Base-by-base conservation (phyloP, 2,329 filamentous ascomycete genomes). In the Parastagonospora nodorum region DNA sequence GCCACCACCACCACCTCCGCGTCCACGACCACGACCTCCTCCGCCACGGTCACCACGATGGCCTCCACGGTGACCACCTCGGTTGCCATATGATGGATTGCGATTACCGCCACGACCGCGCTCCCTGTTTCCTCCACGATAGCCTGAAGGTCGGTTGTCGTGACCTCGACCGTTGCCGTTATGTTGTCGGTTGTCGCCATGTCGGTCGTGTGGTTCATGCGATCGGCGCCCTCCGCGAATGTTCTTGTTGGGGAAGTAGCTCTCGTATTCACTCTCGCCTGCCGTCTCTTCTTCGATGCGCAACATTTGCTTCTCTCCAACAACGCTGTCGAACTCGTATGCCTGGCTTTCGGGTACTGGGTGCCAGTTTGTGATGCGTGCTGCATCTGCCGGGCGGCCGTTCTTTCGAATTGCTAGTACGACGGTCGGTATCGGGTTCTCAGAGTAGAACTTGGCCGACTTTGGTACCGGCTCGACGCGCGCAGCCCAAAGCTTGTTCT, bases 401-500 rank as follows among this genome's bases (percentile, higher is more conserved):
- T 87, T 87, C 68, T 88, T 89, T 33, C 88, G 84, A 40, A 93
- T 80, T 1, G 91, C 92, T 32, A 99, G 81, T 1, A 97, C 90
- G 9, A 97, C 87, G 9, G 90, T 82, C 0, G 92, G 92, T 0
- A 82, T 83, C 1, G 84, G 81, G 64, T 92, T 92, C 58, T 96
- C 90, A 0, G 90, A 92, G 75, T 94, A 88, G 39, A 80, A 82
- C 33, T 87, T 71, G 24, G 68, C 84, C 0, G 82, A 83, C 12
- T 84, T 77, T 0, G 87, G 85, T 0, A 92, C 81, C 1, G 94
- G 91, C 29, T 84, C 82, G 9, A 97, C 84, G 37, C 86, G 83
- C 12, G 88, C 91, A 5, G 93, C 94, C 92, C 93, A 99, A 33
- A 97, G 82, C 61, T 84, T 88, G 70, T 92, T 87, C 53, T 96